Evolutionary conservation across 208 protist genomes (phyloP), one percentile per base, ranked within the genome.

Genomic region (Balamuthia mandrillaris): DNA sequence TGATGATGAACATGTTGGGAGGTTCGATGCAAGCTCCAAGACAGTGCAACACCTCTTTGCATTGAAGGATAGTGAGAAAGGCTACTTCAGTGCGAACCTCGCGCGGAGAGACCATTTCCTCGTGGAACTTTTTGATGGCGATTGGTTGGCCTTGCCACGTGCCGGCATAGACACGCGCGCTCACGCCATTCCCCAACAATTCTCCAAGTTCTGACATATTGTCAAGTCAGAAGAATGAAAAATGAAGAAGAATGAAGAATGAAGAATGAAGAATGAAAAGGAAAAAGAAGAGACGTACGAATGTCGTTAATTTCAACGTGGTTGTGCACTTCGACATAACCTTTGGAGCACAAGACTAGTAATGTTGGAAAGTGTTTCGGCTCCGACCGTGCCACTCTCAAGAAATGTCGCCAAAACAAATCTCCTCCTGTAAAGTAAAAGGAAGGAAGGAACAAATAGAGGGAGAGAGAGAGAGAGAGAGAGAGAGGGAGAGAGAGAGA

Each of bases 391-490:
- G 72, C 72, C 6, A 81, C 61, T n/a, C 35, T 61, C 42, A 81
- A 29, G 24, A 81, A 81, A 63, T 81, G 72, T 31, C 61, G 72
- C 72, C 72, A 81, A 81, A 81, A 81, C 45, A n/a, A n/a, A n/a
- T n/a, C n/a, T n/a, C n/a, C n/a, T n/a, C n/a, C n/a, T n/a, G n/a
- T n/a, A n/a, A n/a, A n/a, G n/a, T n/a, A n/a, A n/a, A n/a, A n/a
- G n/a, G n/a, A n/a, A n/a, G n/a, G n/a, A n/a, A n/a, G n/a, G n/a
- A n/a, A n/a, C n/a, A n/a, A n/a, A n/a, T n/a, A n/a, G n/a, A n/a
- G n/a, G n/a, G n/a, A n/a, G n/a, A n/a, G n/a, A n/a, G n/a, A n/a
- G n/a, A n/a, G n/a, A n/a, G n/a, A n/a, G n/a, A n/a, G n/a, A n/a
- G n/a, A n/a, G n/a, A n/a, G n/a, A n/a, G n/a, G n/a, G n/a, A n/a